Conservation (phyloP, 768 basidiomycete genomes). For the Trametopsis cervina region DNA sequence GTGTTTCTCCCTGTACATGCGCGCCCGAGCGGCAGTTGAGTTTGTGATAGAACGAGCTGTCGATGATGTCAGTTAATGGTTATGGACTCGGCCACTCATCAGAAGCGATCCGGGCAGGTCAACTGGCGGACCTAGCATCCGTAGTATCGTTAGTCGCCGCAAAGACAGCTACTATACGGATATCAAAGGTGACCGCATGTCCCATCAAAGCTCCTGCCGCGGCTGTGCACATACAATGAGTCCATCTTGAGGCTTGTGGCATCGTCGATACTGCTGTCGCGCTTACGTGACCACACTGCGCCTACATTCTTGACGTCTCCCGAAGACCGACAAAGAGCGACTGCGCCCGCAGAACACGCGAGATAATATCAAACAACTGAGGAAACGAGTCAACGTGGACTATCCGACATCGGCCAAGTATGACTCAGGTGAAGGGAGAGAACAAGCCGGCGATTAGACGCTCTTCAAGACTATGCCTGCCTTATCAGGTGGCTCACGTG, state of each 20-base stretch:
- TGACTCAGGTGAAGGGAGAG: neutral
- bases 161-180: neutral
- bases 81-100: neutral
- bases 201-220: neutral
- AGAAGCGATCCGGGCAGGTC: neutral
- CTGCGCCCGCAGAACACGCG: constrained; percentile 6
- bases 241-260: neutral
- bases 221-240: neutral
- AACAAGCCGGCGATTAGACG: neutral
- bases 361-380: constrained; percentile 1
- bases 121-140: neutral
- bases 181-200: neutral
- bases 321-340: neutral
- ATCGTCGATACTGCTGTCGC: neutral
- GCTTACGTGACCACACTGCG: constrained; percentile 1
- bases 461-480: constrained; percentile 6
- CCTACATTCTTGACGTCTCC: neutral
- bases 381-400: neutral
- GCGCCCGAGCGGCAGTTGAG: neutral
- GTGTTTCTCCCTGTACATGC: neutral
- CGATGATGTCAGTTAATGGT: neutral
- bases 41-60: neutral
- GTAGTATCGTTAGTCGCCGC: neutral
- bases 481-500: constrained; percentile 2
- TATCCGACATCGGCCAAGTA: neutral